Percentiles rank a stretch among this genome's conserved stretches.
Evolutionary conservation across 2,329 filamentous ascomycete species (phyloP).

Genomic region (Aspergillus intermedius): DNA sequence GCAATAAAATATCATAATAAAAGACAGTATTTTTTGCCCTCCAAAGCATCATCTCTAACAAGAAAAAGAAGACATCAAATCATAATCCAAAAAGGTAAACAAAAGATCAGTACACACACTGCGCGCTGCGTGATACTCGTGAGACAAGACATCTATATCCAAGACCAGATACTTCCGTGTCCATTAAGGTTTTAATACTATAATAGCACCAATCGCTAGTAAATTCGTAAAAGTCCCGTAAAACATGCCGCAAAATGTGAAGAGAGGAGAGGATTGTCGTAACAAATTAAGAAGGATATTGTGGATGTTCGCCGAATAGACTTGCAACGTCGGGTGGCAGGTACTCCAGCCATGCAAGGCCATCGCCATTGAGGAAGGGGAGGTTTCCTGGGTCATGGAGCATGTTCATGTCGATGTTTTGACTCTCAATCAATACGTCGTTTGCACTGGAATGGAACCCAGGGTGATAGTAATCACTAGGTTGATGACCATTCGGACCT

Average conservation of each 20-base stretch:
- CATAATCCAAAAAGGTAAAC: not conserved
- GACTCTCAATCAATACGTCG: constrained; percentile 64
- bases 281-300: constrained; percentile 12
- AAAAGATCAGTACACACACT: not conserved
- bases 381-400: constrained; percentile 41
- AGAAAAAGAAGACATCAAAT: not conserved
- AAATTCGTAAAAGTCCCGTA: too few relatives aligned
- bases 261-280: not conserved
- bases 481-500: constrained; percentile 11
- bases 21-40: not conserved
- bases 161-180: not conserved
- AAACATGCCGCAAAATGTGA: too few relatives aligned
- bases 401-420: constrained; percentile 67
- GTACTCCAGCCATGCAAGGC: constrained; percentile 70
- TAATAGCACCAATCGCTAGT: too few relatives aligned
- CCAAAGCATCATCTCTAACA: not conserved
- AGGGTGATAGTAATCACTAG: constrained; percentile 12
- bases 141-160: not conserved
- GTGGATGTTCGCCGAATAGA: constrained; percentile 42
- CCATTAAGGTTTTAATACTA: too few relatives aligned
- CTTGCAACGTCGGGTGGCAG: constrained; percentile 60
- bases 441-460: constrained; percentile 13
- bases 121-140: not conserved
- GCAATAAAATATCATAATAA: not conserved
- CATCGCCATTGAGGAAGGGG: constrained; percentile 48